Evolutionary conservation across 78 protist genomes (phyloP), one percentile per base, ranked within the genome.

Genomic region (Dictyostelium firmibasis): DNA sequence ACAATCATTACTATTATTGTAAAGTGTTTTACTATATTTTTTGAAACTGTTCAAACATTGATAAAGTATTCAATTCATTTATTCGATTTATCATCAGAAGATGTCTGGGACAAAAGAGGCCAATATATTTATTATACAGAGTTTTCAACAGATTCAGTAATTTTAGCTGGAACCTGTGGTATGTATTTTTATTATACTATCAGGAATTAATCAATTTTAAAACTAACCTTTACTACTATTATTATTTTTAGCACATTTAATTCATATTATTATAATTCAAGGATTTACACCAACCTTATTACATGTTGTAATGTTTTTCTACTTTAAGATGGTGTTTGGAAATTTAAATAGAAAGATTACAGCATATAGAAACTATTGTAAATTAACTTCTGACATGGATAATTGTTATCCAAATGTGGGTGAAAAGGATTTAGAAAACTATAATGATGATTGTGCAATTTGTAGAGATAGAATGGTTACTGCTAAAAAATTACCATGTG

Each of bases 1-100:
- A n/a, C n/a, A n/a, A n/a, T n/a, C n/a, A 67, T 57, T 38, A 0
- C 33, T 64, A 64, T 64, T 64, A 50, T 50, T 50, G 13, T 47
- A 44, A 8, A 96, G 96, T 87, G 93, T 70, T 82, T 86, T 50
- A 92, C 98, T 44, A 74, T 96, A 13, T 93, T 93, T 41, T 72
- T 93, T 77, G 98, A 96, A 88, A 96, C 98, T 10, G 78, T 93
- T 31, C 98, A 96, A 82, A 96, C 98, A 20, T 38, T 93, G 38
- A 89, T 93, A 25, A 96, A 96, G 64, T 96, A 96, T 86, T 84
- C 96, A n/a, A 94, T 96, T 35, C 98, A 96, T 93, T 53, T 96
- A 84, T 82, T 91, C 25, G 98, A 96, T 84, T 79, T 96, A 92
- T 69, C 91, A 9, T 41, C 74, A 33, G 76, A 74, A 27, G 91